A percentile compares a stretch with the other conserved stretches of the same genome.
Conservation (phyloP, 1,284 basidiomycete species). For the Irpex sp. region DNA sequence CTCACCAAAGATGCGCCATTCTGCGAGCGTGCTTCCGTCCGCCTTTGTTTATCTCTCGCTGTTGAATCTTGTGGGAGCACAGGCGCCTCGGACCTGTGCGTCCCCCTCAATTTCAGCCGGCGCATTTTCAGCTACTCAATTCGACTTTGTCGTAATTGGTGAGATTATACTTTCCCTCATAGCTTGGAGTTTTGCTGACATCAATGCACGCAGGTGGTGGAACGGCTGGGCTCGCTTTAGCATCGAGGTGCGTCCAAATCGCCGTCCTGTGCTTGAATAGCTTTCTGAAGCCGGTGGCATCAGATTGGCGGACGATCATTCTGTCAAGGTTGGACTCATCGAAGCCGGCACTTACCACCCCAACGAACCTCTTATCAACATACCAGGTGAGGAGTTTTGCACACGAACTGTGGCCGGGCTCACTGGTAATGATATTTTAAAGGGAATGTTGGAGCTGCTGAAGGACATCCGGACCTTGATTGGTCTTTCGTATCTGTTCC, state of each 20-base stretch:
- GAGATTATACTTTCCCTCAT: background rate
- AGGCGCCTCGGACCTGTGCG: background rate
- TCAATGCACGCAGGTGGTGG: background rate
- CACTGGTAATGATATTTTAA: background rate
- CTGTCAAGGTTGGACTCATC: conserved; percentile 14
- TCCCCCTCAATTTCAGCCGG: background rate
- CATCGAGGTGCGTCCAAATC: background rate
- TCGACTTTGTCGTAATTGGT: background rate
- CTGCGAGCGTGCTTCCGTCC: background rate
- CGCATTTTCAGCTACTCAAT: background rate
- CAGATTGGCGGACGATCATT: conserved; percentile 11
- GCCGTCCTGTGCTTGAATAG: background rate
- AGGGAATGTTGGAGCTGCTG: conserved; percentile 6
- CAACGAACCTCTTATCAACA: conserved; percentile 15
- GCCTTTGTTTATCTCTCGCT: background rate
- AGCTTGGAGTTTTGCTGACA: background rate
- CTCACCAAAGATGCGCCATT: background rate
- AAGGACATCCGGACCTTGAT: conserved; percentile 15
- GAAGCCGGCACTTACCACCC: conserved; percentile 15
- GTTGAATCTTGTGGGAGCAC: background rate
- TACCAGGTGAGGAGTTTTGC: conserved; percentile 7
- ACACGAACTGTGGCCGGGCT: too few relatives aligned
- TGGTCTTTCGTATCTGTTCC: conserved; percentile 15
- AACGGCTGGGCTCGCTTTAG: background rate
- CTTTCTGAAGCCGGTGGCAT: too few relatives aligned